phyloP scores from a whole-genome alignment of 2,329 filamentous ascomycete species.

The Penicillium italicum region DNA sequence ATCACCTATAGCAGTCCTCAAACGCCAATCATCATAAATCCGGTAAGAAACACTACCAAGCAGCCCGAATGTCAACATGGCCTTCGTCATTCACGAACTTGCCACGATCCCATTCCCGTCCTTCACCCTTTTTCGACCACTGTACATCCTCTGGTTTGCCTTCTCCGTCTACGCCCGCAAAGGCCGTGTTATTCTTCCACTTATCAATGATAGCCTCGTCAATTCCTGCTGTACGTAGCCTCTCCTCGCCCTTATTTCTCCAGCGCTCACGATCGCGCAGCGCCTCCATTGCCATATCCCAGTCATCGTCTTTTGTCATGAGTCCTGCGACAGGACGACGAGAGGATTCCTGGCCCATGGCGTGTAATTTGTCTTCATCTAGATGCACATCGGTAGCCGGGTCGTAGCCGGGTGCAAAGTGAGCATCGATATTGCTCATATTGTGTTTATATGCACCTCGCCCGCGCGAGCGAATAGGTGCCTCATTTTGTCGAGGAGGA shows the following conservation, averaged over 20 bases:
- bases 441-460: constrained; percentile 61
- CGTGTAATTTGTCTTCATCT: constrained; percentile 52
- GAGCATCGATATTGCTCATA: constrained; percentile 68
- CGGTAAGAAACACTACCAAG: constrained; percentile 40
- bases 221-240: constrained; percentile 74
- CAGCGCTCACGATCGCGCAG: constrained; percentile 75
- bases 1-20: constrained; percentile 1
- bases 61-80: constrained; percentile 48
- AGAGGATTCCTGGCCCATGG: constrained; percentile 52
- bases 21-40: constrained; percentile 6
- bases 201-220: constrained; percentile 68
- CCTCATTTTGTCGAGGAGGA: constrained; percentile 50
- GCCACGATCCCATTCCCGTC: constrained; percentile 52
- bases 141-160: constrained; percentile 65
- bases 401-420: constrained; percentile 67
- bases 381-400: constrained; percentile 46
- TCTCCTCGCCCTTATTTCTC: constrained; percentile 69
- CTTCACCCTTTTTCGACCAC: constrained; percentile 69
- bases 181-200: constrained; percentile 62
- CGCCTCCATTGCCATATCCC: constrained; percentile 76
- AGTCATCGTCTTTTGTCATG: constrained; percentile 59
- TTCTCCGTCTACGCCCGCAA: constrained; percentile 49
- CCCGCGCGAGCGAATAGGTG: constrained; percentile 58
- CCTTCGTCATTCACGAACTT: constrained; percentile 58
- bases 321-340: constrained; percentile 40